Base-by-base conservation (phyloP, 495 filamentous ascomycete species). In the Entonaema liquescens region DNA sequence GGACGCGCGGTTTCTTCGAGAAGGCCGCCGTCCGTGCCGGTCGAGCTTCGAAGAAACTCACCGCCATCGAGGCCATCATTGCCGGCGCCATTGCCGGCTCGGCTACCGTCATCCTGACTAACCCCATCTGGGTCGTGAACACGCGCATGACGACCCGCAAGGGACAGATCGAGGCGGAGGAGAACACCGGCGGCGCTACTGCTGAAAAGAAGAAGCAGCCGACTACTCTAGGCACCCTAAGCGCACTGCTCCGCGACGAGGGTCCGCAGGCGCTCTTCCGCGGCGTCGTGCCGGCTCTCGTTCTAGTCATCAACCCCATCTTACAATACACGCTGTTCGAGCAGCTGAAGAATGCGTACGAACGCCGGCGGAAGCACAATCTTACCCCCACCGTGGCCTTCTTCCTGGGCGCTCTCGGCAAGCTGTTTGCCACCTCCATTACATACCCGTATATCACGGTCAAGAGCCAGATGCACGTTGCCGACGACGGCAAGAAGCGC, bases 401-500 rank as follows among this genome's bases (percentile, higher is more conserved):
- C 76, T 87, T 95, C 66, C 81, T 99, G 4, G 95, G 95, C 58
- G 95, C 95, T 9, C 74, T 98, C 7, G 95, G 96, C 68, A 99
- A 99, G 84, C 84, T 99, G 59, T 84, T 97, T 60, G 96, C 95
- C 21, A 99, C 95, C 9, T 89, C 84, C 25, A 91, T 98, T 68
- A 99, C 95, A 12, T 99, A 99, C 77, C 95, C 95, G 21, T 99
- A 99, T 68, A 98, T 98, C 77, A 98, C 95, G 1, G 89, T 99
- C 59, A 99, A 99, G 87, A 95, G 93, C 77, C 87, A 89, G 68
- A 95, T 96, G 92, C 95, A 99, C 80, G 92, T 99, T 44, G 94
- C 93, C 21, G 84, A 72, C 86, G 90, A 89, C 75, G 84, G 83
- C n/a, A 77, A 82, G 35, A 82, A 81, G 58, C 85, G 83, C 71